Conservation (phyloP, 2,329 filamentous ascomycete species). For the Torrubiellomyces zombiae region DNA sequence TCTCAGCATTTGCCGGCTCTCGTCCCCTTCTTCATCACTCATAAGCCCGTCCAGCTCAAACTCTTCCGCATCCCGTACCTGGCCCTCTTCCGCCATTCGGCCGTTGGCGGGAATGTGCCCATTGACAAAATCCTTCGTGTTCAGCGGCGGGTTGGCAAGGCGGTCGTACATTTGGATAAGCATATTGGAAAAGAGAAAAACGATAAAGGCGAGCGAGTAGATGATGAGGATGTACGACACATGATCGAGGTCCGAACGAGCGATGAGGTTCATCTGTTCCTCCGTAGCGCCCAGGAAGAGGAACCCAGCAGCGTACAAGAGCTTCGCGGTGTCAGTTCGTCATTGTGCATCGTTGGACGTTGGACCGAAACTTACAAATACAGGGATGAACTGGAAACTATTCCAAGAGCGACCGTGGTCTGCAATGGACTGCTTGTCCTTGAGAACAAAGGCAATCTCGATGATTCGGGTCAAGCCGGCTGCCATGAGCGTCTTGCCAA, state of each 20-base stretch:
- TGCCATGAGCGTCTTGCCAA: constrained; percentile 91
- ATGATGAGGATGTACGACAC: constrained; percentile 86
- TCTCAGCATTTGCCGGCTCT: constrained; percentile 21
- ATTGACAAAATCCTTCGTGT: constrained; percentile 20
- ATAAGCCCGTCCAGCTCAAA: constrained; percentile 87
- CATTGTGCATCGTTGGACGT: too few species aligned
- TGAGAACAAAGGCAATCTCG: constrained; percentile 77
- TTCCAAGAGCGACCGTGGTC: constrained; percentile 54
- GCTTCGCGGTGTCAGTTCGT: constrained; percentile 31
- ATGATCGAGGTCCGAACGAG: constrained; percentile 61
- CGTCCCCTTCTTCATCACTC: constrained; percentile 68
- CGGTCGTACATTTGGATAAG: constrained; percentile 73
- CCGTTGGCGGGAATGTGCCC: constrained; percentile 18
- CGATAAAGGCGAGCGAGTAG: constrained; percentile 74
- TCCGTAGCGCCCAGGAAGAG: constrained; percentile 96
- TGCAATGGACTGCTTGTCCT: constrained; percentile 48
- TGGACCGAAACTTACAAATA: constrained; percentile 46
- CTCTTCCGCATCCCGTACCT: constrained; percentile 67
- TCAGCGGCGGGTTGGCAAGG: constrained; percentile 19
- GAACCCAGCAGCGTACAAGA: constrained; percentile 84
- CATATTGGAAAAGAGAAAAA: constrained; percentile 84
- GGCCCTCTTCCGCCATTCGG: constrained; percentile 29
- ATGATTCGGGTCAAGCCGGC: constrained; percentile 72
- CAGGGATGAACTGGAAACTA: constrained; percentile 37
- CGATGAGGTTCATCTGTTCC: constrained; percentile 76